Conservation (phyloP, 2,329 filamentous ascomycete genomes). For the Alternaria atra region DNA sequence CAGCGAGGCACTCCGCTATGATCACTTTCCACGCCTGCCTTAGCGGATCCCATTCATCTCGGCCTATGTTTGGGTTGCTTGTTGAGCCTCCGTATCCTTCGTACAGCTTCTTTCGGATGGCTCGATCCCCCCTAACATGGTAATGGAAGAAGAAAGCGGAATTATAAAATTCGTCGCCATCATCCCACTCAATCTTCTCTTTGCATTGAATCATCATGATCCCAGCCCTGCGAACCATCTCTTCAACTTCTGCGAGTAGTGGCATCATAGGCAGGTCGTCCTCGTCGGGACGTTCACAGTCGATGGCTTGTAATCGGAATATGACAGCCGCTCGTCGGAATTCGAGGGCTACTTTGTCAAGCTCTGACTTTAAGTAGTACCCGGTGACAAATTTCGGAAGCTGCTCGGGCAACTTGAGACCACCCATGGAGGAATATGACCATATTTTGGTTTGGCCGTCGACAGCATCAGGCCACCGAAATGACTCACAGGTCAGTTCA, state of each 20-base stretch:
- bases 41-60: too few relatives aligned
- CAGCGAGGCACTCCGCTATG: too few relatives aligned
- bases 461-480: not conserved
- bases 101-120: too few relatives aligned
- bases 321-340: constrained; percentile 9
- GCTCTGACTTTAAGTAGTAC: not conserved
- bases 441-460: not conserved
- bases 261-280: not conserved
- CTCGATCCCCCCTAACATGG: too few relatives aligned
- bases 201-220: too few relatives aligned
- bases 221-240: too few relatives aligned
- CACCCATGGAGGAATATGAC: not conserved
- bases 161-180: too few relatives aligned
- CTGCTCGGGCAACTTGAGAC: not conserved
- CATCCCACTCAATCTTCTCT: too few relatives aligned
- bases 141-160: too few relatives aligned
- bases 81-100: too few relatives aligned
- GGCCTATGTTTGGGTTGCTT: too few relatives aligned
- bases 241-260: not conserved
- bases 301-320: constrained; percentile 1
- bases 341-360: not conserved
- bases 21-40: too few relatives aligned
- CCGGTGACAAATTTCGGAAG: not conserved
- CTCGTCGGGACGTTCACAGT: not conserved
- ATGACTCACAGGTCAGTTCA: constrained; percentile 6